Evolutionary conservation across 352 stramenopile genomes (phyloP).

Genomic region (Globisporangium emineosum): DNA sequence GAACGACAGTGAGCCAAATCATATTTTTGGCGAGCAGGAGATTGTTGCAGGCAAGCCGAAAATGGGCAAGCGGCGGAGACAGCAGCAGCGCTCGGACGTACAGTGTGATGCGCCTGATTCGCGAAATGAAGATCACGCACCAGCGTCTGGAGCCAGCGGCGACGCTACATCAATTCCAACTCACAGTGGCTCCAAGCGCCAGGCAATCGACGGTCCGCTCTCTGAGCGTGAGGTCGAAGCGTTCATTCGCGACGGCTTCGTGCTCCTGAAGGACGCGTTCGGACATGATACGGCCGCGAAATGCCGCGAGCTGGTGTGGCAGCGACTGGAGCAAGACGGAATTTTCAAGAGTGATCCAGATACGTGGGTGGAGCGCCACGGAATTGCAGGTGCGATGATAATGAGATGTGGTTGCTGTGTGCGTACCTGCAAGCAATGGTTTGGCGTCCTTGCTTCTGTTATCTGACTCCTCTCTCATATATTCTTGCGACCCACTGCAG

Average conservation of each 20-base stretch:
- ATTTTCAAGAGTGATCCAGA: constrained; percentile 32
- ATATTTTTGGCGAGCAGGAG: background rate
- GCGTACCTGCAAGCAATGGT: background rate
- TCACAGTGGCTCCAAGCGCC: background rate
- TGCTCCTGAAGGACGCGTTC: constrained; percentile 61
- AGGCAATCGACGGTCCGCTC: constrained; percentile 21
- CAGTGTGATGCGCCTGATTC: background rate
- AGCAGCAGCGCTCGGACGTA: background rate
- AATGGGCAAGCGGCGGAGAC: constrained; percentile 11
- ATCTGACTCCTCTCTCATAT: background rate
- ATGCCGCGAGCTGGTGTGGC: constrained; percentile 49
- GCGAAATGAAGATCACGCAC: background rate
- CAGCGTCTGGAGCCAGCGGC: no score
- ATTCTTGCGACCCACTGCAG: constrained; percentile 18
- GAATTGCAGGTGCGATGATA: constrained; percentile 38
- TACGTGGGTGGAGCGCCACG: constrained; percentile 59
- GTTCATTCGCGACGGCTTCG: constrained; percentile 72
- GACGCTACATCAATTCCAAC: background rate
- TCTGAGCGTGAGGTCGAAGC: constrained; percentile 28
- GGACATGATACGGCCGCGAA: constrained; percentile 31
- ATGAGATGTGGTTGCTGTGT: background rate
- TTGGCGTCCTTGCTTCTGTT: background rate
- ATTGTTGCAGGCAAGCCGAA: background rate
- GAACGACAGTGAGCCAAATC: background rate
- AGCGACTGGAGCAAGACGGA: constrained; percentile 30